Evolutionary conservation across 2,329 filamentous ascomycete species (phyloP), one percentile per base, ranked within the genome.

Genomic region (Zymoseptoria tritici): DNA sequence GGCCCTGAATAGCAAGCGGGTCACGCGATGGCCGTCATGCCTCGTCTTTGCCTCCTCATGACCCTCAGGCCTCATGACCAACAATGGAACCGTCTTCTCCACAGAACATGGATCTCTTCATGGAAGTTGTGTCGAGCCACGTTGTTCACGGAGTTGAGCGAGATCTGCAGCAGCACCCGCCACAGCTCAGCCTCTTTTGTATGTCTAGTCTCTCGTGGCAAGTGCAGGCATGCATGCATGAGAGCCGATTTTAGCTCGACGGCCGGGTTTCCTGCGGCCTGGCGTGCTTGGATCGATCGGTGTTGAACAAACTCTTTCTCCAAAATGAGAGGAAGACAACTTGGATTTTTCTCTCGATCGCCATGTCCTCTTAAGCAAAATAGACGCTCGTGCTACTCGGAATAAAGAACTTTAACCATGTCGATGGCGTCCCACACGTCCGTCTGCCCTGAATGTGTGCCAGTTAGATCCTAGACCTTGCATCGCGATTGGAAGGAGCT

Each of bases 311-410:
- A 16, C 13, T 46, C 36, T 46, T 16, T 6, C 36, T 46, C 36
- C 11, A 11, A 42, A 11, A 16, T 42, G 26, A 42, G 36, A 42
- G 36, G 9, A 42, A 42, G 36, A 42, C 36, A 46, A n/a, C 1
- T 16, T 13, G 16, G 36, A 46, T 46, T 46, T n/a, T 7, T 46
- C 16, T 3, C 36, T 46, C 36, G 11, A 46, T 46, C 36, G 36
- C 13, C 36, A n/a, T 46, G 36, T 46, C 36, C 36, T 46, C 36
- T 46, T 46, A 46, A 46, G 36, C 36, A 46, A 46, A 57, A 54
- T 62, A 65, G 61, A 56, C 63, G 63, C 63, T 63, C 59, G 63
- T 65, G 58, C 63, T 60, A 63, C 62, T 57, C 49, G 53, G 29
- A 29, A 50, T 46, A 42, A 50, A 36, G 22, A 52, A 56, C 2